phyloP scores from a whole-genome alignment of 176 grass and related monocot species.

The Musa acuminata region DNA sequence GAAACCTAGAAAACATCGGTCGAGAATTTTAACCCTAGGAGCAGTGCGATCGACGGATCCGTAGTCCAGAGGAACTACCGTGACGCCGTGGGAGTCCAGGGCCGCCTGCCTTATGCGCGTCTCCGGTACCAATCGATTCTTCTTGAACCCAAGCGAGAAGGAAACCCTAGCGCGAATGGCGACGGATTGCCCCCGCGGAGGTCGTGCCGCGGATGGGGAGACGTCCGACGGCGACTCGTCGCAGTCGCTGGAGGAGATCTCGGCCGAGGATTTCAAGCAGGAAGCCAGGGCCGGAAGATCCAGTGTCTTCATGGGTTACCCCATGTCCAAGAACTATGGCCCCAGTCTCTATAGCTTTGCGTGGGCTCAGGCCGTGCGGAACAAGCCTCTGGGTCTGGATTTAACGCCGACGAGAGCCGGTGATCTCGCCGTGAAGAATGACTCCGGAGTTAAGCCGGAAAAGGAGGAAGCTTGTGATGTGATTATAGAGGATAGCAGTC shows the following conservation, averaged over 20 bases:
- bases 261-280: not conserved
- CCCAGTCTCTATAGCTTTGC: slow-evolving; percentile 69
- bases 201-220: slow-evolving; percentile 27
- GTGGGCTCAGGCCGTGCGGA: slow-evolving; percentile 90
- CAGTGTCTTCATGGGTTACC: slow-evolving; percentile 74
- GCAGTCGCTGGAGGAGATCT: slow-evolving; percentile 10
- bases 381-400: slow-evolving; percentile 59
- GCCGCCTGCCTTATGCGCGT: slow-evolving; percentile 16
- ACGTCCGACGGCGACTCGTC: slow-evolving; percentile 64
- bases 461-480: slow-evolving; percentile 12
- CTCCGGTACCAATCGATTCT: slow-evolving; percentile 22
- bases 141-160: slow-evolving; percentile 21
- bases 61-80: not conserved
- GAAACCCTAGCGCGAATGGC: slow-evolving; percentile 22
- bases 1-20: slow-evolving; percentile 6
- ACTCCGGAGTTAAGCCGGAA: not conserved
- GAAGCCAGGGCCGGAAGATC: slow-evolving; percentile 25
- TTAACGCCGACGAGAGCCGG: slow-evolving; percentile 10
- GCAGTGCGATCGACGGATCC: not conserved
- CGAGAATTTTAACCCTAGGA: not conserved
- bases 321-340: slow-evolving; percentile 66
- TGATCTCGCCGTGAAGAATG: slow-evolving; percentile 2
- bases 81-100: not conserved
- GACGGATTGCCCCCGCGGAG: slow-evolving; percentile 7
- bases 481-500: slow-evolving; percentile 7